Percentiles rank a stretch among this genome's conserved stretches.
These are phyloP conservation scores for Solanum chilense DNA, from an alignment of 257 asterid genomes.

Conservation along the genomic window DNA sequence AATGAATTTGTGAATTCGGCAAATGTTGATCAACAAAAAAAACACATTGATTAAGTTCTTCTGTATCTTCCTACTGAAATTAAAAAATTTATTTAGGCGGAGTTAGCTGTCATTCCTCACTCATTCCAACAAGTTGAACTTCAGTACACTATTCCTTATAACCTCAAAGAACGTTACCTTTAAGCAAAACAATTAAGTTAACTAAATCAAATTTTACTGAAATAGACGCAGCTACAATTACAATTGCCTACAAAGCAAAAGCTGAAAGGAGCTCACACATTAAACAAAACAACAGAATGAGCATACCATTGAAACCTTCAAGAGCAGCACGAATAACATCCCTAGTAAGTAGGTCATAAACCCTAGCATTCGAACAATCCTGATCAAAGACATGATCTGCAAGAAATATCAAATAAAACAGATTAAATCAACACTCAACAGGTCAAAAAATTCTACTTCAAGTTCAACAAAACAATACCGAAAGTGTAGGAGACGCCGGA, in stretches of 20 bases:
- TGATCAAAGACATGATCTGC: conserved; percentile 90
- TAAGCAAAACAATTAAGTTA: neutral
- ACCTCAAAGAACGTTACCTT: neutral
- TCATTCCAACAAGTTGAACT: neutral
- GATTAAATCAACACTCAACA: neutral
- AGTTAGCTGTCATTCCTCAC: neutral
- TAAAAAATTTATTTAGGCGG: neutral
- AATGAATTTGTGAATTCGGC: neutral
- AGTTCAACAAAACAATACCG: conserved; percentile 20
- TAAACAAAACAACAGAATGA: neutral
- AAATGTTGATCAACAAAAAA: neutral
- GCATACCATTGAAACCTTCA: conserved; percentile 80
- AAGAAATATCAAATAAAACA: neutral
- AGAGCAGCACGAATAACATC: conserved; percentile 70
- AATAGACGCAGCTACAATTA: neutral
- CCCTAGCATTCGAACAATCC: conserved; percentile 56
- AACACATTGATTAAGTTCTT: neutral
- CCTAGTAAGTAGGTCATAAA: conserved; percentile 70
- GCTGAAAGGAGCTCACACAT: neutral
- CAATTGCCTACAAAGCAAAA: neutral
- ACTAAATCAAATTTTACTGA: neutral
- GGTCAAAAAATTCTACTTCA: no score
- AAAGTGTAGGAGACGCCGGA: conserved; percentile 76
- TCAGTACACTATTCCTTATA: neutral
- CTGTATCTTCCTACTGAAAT: neutral